Conservation (phyloP, 768 basidiomycete genomes). For the Termitomyces heimii region DNA sequence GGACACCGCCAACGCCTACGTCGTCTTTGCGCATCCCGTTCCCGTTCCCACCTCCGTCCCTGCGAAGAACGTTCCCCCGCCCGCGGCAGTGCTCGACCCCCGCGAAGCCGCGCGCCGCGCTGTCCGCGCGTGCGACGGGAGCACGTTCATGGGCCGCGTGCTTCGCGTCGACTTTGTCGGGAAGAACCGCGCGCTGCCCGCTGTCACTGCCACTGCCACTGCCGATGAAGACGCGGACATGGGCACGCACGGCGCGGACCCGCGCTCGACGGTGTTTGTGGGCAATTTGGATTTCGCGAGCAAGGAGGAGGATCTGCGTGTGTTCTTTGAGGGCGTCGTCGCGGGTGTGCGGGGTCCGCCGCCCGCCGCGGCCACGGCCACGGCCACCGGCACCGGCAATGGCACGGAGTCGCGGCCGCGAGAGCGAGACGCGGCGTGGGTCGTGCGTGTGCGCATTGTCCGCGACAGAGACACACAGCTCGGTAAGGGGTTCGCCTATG, state of each 20-base stretch:
- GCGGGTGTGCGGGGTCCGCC: slow-evolving; percentile 64
- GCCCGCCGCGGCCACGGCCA: slow-evolving; percentile 7
- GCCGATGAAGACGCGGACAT: slow-evolving; percentile 18
- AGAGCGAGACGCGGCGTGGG: slow-evolving; percentile 50
- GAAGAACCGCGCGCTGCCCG: slow-evolving; percentile 16
- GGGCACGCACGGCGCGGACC: slow-evolving; percentile 41
- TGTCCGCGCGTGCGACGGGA: slow-evolving; percentile 59
- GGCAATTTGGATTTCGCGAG: slow-evolving; percentile 91
- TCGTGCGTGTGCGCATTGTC: slow-evolving; percentile 80
- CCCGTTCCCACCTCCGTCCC: slow-evolving; percentile 33
- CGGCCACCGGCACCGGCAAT: no score
- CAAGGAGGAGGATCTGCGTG: slow-evolving; percentile 84
- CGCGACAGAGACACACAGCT: slow-evolving; percentile 89
- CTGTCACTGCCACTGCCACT: no score
- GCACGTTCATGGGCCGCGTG: slow-evolving; percentile 68
- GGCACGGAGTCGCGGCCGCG: no score
- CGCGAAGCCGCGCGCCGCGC: slow-evolving; percentile 62
- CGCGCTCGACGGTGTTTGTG: slow-evolving; percentile 82
- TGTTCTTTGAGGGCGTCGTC: slow-evolving; percentile 79
- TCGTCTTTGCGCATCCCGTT: slow-evolving; percentile 77
- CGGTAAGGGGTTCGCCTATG: slow-evolving; percentile 94
- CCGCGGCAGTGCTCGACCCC: slow-evolving; percentile 48
- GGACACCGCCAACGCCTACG: slow-evolving; percentile 78
- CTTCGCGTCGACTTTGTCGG: slow-evolving; percentile 74
- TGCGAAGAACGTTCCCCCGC: slow-evolving; percentile 48